Conservation (phyloP, 2,329 filamentous ascomycete species). For the Sporothrix schenckii region DNA sequence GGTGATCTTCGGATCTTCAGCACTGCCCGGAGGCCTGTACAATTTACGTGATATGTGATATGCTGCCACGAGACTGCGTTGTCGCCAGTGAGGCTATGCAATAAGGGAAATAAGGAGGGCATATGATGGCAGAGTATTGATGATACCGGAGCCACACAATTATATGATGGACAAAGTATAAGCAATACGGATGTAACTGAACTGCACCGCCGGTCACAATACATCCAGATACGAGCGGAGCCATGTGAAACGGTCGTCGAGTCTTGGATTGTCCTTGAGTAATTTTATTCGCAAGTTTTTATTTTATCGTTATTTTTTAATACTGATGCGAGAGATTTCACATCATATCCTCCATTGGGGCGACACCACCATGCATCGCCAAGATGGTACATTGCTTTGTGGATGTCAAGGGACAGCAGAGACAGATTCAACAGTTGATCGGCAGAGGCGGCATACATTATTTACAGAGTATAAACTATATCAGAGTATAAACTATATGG, state of each 20-base stretch:
- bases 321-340: no score
- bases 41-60: neutral
- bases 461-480: no score
- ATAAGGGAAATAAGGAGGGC: neutral
- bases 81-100: constrained; percentile 4
- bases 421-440: no score
- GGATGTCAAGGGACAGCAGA: no score
- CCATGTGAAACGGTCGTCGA: neutral
- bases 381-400: no score
- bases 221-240: neutral
- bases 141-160: neutral
- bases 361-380: no score
- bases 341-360: no score
- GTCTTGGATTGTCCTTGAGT: neutral
- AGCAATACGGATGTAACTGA: neutral
- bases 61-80: neutral
- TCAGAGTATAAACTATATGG: no score
- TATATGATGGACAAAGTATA: neutral
- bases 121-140: neutral
- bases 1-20: neutral
- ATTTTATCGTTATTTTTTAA: neutral
- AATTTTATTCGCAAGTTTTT: neutral
- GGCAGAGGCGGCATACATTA: no score
- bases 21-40: neutral
- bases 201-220: neutral